A percentile compares a stretch with the other conserved stretches of the same genome.
These are phyloP conservation scores for Acanthamoeba culbertsoni DNA, from an alignment of 208 protist genomes.

Conservation along the genomic window DNA sequence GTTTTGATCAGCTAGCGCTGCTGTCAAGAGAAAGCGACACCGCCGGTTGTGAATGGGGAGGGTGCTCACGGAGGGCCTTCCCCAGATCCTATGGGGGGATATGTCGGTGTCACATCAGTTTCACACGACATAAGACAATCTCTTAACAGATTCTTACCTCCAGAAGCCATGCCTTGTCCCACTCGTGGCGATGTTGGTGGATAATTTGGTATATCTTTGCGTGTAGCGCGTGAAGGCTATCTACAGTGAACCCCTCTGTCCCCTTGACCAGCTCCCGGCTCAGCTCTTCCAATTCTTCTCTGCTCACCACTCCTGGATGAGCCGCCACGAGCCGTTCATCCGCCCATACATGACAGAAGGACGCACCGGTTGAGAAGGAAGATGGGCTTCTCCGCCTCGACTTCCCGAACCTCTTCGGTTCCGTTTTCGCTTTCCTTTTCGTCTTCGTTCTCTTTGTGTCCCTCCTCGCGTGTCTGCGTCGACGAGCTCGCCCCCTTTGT, in stretches of 20 bases:
- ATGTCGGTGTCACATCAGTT: not conserved
- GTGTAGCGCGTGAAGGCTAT: slow-evolving; percentile 51
- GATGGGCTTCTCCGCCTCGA: not conserved
- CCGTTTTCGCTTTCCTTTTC: not conserved
- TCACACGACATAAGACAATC: not conserved
- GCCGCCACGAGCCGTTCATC: not conserved
- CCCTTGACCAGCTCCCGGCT: not conserved
- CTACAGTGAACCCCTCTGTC: slow-evolving; percentile 38
- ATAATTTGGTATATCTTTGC: slow-evolving; percentile 50
- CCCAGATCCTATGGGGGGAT: not conserved
- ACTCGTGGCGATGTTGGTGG: slow-evolving; percentile 21
- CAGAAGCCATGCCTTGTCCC: slow-evolving; percentile 43
- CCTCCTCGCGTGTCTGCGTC: not conserved
- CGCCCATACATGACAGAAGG: not conserved
- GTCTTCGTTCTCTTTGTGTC: not conserved
- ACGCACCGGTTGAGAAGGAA: not conserved
- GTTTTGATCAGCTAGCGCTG: not conserved
- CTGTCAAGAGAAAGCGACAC: not conserved
- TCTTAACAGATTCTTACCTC: not conserved
- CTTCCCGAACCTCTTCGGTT: not conserved
- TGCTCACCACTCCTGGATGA: not conserved
- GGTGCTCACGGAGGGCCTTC: not conserved
- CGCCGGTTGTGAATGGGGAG: not conserved
- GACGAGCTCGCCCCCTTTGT: not conserved
- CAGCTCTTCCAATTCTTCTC: not conserved